Conservation (phyloP, 202 grass and related monocot genomes). For the Cymbopogon flexuosus region DNA sequence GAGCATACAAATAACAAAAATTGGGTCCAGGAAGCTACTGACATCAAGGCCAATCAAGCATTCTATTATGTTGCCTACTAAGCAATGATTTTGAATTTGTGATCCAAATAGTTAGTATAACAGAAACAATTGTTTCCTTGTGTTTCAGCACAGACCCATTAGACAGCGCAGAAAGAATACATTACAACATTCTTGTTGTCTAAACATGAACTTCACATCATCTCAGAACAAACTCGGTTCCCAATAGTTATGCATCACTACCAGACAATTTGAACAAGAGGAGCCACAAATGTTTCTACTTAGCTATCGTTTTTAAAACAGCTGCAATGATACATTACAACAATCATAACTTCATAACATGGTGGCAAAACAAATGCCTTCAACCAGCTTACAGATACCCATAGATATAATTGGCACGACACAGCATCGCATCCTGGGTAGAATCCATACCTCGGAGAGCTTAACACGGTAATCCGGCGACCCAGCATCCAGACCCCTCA, state of each 20-base stretch:
- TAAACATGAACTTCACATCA: neutral
- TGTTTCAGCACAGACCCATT: neutral
- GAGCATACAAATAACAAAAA: neutral
- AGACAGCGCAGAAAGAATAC: too few relatives aligned
- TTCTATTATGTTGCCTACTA: neutral
- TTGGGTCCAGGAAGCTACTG: neutral
- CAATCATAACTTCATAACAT: neutral
- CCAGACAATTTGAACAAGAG: neutral
- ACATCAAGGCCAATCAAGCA: neutral
- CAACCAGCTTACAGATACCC: neutral
- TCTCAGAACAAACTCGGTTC: neutral
- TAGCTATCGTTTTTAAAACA: neutral
- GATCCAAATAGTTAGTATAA: neutral
- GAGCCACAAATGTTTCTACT: neutral
- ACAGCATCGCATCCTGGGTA: neutral
- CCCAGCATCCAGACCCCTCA: slow-evolving; percentile 41
- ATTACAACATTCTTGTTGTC: too few relatives aligned
- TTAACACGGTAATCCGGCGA: slow-evolving; percentile 55
- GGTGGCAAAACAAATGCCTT: neutral
- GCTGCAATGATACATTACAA: neutral
- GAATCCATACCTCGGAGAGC: slow-evolving; percentile 61
- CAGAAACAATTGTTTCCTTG: neutral
- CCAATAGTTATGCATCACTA: neutral
- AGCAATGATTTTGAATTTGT: neutral
- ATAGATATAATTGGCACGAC: neutral